Evolutionary conservation across 345 rosid species (phyloP), one percentile per base, ranked within the genome.

Genomic region (Cardamine chenopodiifolia): DNA sequence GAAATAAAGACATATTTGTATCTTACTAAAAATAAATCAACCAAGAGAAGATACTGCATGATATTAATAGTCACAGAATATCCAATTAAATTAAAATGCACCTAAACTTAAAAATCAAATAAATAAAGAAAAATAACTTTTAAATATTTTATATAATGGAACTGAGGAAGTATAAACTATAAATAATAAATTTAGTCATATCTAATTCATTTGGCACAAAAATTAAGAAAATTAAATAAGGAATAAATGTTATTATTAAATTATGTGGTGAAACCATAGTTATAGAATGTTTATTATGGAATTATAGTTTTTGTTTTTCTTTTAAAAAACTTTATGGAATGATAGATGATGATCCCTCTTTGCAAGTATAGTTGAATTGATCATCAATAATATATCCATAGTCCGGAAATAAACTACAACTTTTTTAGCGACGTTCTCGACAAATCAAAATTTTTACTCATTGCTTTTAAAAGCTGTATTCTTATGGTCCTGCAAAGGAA

Each of bases 401-500:
- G 19, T 61, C 7, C 31, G 3, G 13, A 37, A 13, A 34, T 22
- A 32, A 52, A 7, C 8, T 18, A 29, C 34, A 54, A 56, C 14
- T 34, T 20, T 45, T 6, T 34, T 10, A 47, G 35, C 35, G 7
- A 44, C 44, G 34, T 45, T 70, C 34, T 68, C n/a, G 18, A 25
- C 40, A 45, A 54, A 68, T 18, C 25, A 20, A 57, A 13, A 19
- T n/a, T 15, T 56, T 31, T 20, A 47, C 48, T 42, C 28, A 45
- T 19, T 58, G 55, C 56, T 59, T 58, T 20, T 20, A 29, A 29
- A 31, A 58, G 65, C 32, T 47, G 58, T 56, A 23, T 34, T 34
- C 39, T 71, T 59, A 32, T 23, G 28, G 50, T 60, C 23, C 40
- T 34, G 28, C 28, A 48, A 25, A 60, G 7, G 68, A 60, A 71